These are phyloP conservation scores for Eremothecium gossypii DNA, from an alignment of 1,139 yeast species.

Conservation along the genomic window DNA sequence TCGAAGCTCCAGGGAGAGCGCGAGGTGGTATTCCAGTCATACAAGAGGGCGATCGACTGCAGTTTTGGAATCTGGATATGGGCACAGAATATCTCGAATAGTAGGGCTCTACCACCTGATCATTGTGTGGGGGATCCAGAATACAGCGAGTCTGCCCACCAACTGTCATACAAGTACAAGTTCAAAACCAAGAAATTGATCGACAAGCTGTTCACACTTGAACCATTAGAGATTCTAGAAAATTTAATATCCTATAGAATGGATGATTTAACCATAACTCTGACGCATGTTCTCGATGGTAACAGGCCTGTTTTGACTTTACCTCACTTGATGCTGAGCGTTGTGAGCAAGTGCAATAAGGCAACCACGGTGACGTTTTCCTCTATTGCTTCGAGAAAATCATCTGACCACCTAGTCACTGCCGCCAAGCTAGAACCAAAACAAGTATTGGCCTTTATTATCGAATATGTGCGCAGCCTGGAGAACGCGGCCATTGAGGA, in stretches of 20 bases:
- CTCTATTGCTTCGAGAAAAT: slow-evolving; percentile 7
- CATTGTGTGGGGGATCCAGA: slow-evolving; percentile 4
- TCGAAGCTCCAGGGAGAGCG: slow-evolving; percentile 47
- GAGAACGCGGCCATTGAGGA: slow-evolving; percentile 74
- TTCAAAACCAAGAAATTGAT: slow-evolving; percentile 61
- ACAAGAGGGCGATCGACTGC: slow-evolving; percentile 49
- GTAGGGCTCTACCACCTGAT: slow-evolving; percentile 6
- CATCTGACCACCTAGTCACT: slow-evolving; percentile 9
- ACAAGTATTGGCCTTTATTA: slow-evolving; percentile 22
- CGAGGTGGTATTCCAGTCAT: slow-evolving; percentile 48
- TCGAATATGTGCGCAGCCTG: slow-evolving; percentile 51
- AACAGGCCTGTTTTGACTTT: slow-evolving; percentile 71
- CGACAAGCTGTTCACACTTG: slow-evolving; percentile 59
- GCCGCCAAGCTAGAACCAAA: slow-evolving; percentile 17
- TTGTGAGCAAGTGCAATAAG: slow-evolving; percentile 38
- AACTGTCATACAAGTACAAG: slow-evolving; percentile 58
- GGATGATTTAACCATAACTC: slow-evolving; percentile 15
- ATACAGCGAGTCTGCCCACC: slow-evolving; percentile 42
- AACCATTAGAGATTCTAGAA: slow-evolving; percentile 67
- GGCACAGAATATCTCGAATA: slow-evolving; percentile 44
- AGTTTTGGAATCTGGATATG: slow-evolving; percentile 65
- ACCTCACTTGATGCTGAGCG: slow-evolving; percentile 54
- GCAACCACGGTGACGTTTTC: slow-evolving; percentile 20
- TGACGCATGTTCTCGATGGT: slow-evolving; percentile 65
- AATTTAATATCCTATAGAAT: slow-evolving; percentile 38